Evolutionary conservation across 2,329 filamentous ascomycete genomes (phyloP), one percentile per base, ranked within the genome.

Genomic region (Trichoderma citrinoviride): DNA sequence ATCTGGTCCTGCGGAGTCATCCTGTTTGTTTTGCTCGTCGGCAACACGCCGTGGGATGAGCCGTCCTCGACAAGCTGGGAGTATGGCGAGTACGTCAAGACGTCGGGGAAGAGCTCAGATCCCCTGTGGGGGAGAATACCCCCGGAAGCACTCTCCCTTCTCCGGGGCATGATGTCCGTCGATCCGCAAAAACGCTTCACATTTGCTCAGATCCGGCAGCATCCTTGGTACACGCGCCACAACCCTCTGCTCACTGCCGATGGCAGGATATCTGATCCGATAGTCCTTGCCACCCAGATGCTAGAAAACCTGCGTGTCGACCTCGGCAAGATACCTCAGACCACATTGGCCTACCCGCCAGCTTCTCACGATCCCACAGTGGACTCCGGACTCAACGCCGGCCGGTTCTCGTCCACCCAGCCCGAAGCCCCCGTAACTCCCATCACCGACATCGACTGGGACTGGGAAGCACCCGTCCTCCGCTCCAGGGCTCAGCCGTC

Each of bases 1-100:
- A 89, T 99, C 64, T 99, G 96, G 96, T 97, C 93, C 17, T 97
- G 93, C 71, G 95, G 95, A 40, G 93, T 99, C 61, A 96, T 99
- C n/a, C 82, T 99, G 4, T 99, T 99, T 73, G 95, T 98, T 41
- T 81, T 99, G 4, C 81, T 99, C 3, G 93, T 96, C 1, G 95
- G 95, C 10, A 99, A 99, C 74, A 99, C 95, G 2, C 95, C 95
- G 0, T 99, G 95, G 95, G 95, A 98, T 73, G 91, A 95, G 74
- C 95, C 95, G 0, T 94, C 93, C 3, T 80, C 85, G 41, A 84
- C 87, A 65, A 97, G 92, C 75, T 96, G 91, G 81, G 95, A 99
- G 77, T 99, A 91, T 71, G 86, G 90, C 71, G 93, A 97, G 76
- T 99, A 96, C 74, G 82, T 91, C 46, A 85, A 87, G 65, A 92